phyloP scores from a whole-genome alignment of 768 basidiomycete genomes.

The Cystobasidium ongulense region DNA sequence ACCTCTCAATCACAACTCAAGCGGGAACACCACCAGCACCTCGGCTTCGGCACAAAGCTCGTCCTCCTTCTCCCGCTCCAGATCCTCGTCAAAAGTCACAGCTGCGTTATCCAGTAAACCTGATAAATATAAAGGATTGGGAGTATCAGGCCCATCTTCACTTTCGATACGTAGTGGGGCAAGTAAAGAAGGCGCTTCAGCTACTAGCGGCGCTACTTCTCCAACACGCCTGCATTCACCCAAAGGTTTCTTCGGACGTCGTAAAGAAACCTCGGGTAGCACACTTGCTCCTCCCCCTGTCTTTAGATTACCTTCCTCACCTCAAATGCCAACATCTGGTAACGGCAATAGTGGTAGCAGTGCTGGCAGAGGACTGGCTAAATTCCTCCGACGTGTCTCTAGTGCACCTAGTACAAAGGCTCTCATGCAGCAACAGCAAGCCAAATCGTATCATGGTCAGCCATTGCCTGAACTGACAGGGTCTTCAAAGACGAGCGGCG shows the following conservation, averaged over 20 bases:
- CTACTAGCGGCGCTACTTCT: background rate
- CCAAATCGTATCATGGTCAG: conserved; percentile 30
- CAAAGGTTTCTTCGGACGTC: background rate
- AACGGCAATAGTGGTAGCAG: background rate
- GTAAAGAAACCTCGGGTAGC: background rate
- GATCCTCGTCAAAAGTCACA: background rate
- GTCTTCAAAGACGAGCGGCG: background rate
- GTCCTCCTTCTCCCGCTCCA: background rate
- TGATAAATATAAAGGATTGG: background rate
- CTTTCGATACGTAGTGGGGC: background rate
- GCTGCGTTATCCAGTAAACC: background rate
- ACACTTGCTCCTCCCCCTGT: background rate
- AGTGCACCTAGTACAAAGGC: conserved; percentile 95
- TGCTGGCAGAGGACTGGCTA: background rate
- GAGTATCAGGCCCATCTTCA: background rate
- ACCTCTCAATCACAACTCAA: background rate
- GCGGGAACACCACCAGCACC: background rate
- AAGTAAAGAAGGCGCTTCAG: background rate
- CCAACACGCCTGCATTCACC: background rate
- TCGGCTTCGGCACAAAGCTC: background rate
- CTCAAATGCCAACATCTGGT: background rate
- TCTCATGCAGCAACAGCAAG: conserved; percentile 53
- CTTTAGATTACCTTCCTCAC: background rate
- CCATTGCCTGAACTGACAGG: background rate
- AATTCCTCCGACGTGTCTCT: conserved; percentile 89